Percentiles rank a stretch among this genome's conserved stretches.
Evolutionary conservation across 306 rosid species (phyloP).

Genomic region (Coriaria nepalensis): DNA sequence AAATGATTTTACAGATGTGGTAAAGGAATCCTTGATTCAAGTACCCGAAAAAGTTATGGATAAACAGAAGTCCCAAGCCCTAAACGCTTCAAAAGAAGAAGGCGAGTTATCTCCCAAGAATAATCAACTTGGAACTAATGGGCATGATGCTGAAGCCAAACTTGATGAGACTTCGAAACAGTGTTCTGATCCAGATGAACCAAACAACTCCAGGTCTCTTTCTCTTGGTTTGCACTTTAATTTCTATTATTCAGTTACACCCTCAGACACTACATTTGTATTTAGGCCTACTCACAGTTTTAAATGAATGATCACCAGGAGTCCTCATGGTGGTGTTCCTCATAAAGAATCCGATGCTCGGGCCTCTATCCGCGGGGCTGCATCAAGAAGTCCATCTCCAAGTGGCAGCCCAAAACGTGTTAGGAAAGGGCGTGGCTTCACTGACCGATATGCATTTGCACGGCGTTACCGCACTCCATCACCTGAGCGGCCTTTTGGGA

Average conservation of each 20-base stretch:
- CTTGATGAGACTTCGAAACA: conserved; percentile 28
- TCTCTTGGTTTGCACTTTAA: neutral
- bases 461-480: conserved; percentile 93
- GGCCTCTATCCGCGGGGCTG: conserved; percentile 29
- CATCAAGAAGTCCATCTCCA: conserved; percentile 74
- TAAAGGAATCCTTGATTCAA: conserved; percentile 26
- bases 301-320: conserved; percentile 22
- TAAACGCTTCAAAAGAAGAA: conserved; percentile 58
- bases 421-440: conserved; percentile 97
- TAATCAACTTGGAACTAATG: conserved; percentile 30
- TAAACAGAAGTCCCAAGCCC: conserved; percentile 22
- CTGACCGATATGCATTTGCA: conserved; percentile 75
- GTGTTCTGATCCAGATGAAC: conserved; percentile 40
- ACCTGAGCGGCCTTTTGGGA: conserved; percentile 44
- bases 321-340: conserved; percentile 30
- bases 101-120: conserved; percentile 71
- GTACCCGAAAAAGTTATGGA: conserved; percentile 20
- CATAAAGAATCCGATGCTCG: conserved; percentile 33
- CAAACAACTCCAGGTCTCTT: conserved; percentile 54
- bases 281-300: neutral
- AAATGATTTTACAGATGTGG: conserved; percentile 37
- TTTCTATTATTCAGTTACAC: neutral
- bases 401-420: conserved; percentile 68
- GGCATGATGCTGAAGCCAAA: conserved; percentile 39
- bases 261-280: neutral